Evolutionary conservation across 805 yeast genomes (phyloP).

Genomic region (Lachancea quebecensis): DNA sequence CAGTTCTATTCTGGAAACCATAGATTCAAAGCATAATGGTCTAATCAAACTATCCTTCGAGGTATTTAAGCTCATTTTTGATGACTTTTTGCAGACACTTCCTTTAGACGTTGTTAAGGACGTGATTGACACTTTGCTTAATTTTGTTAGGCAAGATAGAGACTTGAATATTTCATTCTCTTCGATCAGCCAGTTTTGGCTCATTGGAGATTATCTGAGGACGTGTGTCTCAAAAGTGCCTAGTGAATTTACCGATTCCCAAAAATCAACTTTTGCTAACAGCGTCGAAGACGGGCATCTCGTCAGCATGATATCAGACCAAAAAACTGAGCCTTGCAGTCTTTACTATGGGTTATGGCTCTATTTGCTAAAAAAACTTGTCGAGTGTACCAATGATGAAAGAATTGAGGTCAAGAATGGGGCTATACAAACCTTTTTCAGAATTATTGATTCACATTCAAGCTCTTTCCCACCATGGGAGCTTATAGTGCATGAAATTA

Average conservation of each 20-base stretch:
- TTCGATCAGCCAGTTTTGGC: constrained; percentile 88
- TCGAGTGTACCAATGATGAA: constrained; percentile 54
- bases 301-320: constrained; percentile 22
- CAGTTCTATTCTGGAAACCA: constrained; percentile 29
- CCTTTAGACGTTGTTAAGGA: constrained; percentile 59
- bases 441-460: constrained; percentile 71
- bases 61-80: constrained; percentile 73
- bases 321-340: constrained; percentile 15
- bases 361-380: constrained; percentile 53
- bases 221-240: constrained; percentile 10
- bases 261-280: constrained; percentile 5
- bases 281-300: constrained; percentile 19
- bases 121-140: constrained; percentile 63
- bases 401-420: constrained; percentile 85
- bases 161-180: constrained; percentile 88
- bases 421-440: constrained; percentile 79
- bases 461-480: constrained; percentile 56
- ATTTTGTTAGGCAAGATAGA: constrained; percentile 61
- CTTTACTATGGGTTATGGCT: constrained; percentile 49
- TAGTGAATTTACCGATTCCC: constrained; percentile 1
- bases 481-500: constrained; percentile 55
- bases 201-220: constrained; percentile 70
- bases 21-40: constrained; percentile 42
- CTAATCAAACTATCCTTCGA: constrained; percentile 65
- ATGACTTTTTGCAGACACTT: constrained; percentile 70